Base-by-base conservation (phyloP, 352 stramenopile genomes). In the Salisapilia sapeloensis region DNA sequence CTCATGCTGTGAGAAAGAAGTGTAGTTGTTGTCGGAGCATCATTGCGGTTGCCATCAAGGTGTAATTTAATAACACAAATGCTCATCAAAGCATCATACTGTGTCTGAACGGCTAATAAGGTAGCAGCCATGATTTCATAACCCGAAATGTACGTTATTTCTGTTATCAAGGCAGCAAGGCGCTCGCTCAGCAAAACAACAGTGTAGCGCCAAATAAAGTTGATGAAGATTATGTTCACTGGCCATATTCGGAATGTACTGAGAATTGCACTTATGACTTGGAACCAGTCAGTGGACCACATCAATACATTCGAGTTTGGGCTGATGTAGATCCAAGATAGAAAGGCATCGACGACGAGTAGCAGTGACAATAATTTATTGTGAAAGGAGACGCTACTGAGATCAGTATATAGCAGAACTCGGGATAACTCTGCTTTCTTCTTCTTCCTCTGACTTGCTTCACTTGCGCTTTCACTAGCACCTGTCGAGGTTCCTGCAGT, bases 211-310 rank as follows among this genome's bases (percentile, higher is more conserved):
- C 44, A 52, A 0, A 35, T 2, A 2, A 31, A 25, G 21, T 53
- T 40, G 12, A 53, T 53, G 6, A 53, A 12, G 0, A 53, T 35
- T 14, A 53, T 7, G 8, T 48, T 40, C 17, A 48, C 10, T 4
- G 40, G 25, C 45, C 45, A 53, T n/a, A 53, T 33, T n/a, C 45
- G 45, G 28, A 53, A 53, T 20, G 38, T 53, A 23, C 35, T 48
- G 4, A 53, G 25, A 32, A 42, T 48, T 12, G 45, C 45, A n/a
- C 39, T 53, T n/a, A 15, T 33, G 25, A 53, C 29, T 25, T 44
- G 39, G 33, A 18, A 53, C 4, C 29, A 10, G 24, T 17, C 48
- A 10, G 27, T 44, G 21, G 34, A 23, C 45, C 45, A 53, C 2
- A 40, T 40, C 16, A 53, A 53, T 18, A 48, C 39, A 6, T 37